Conservation (phyloP, 2,329 filamentous ascomycete genomes). For the Botrytis paeoniae region DNA sequence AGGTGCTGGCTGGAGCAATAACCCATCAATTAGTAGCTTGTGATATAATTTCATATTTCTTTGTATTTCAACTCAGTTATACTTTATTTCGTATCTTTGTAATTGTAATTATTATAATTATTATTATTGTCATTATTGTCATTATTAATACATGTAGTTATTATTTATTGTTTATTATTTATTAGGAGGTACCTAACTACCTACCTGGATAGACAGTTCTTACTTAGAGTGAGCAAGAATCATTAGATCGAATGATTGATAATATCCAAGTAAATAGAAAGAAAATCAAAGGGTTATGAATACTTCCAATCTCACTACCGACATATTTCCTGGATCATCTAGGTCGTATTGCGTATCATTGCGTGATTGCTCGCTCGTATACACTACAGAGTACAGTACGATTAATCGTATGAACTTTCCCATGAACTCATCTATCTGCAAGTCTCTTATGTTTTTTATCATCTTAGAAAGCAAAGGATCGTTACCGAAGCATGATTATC, state of each 20-base stretch:
- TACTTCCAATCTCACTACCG: neutral
- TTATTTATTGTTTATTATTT: too few relatives aligned
- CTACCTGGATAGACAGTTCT: neutral
- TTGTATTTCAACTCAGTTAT: neutral
- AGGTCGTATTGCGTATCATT: neutral
- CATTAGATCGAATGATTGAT: neutral
- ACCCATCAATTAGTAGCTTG: neutral
- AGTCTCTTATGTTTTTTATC: neutral
- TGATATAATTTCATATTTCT: neutral
- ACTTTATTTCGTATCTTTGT: neutral
- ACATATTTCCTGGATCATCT: neutral
- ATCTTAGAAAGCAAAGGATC: neutral
- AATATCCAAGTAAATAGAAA: too few relatives aligned
- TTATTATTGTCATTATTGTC: neutral
- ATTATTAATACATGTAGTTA: too few relatives aligned
- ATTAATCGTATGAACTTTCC: conserved; percentile 5
- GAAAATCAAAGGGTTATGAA: neutral
- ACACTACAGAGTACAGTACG: neutral
- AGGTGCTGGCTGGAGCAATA: too few relatives aligned
- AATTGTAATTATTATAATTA: neutral
- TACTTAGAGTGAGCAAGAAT: neutral
- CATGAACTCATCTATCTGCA: neutral
- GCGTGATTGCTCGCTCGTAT: neutral
- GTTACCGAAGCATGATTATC: neutral
- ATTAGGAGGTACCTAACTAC: too few relatives aligned